Evolutionary conservation across 306 rosid genomes (phyloP), one percentile per base, ranked within the genome.

Genomic region (Lathyrus oleraceus): DNA sequence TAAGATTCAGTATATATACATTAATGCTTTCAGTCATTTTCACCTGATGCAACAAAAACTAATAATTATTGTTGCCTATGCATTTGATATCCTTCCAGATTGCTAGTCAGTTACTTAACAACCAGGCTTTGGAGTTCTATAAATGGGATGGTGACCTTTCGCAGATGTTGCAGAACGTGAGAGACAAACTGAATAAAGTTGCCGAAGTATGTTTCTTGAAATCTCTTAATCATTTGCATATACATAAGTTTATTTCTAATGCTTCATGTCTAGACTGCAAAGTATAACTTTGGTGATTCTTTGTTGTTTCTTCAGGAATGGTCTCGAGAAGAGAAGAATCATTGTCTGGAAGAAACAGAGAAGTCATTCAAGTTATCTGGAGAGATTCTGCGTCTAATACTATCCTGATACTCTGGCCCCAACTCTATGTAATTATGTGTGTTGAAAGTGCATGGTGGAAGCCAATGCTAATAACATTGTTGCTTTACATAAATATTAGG

Each of bases 311-410:
- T 14, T 45, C 74, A 95, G 99, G 86, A 79, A 51, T 95, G 99
- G 99, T 86, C 85, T 13, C 85, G 97, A 63, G 99, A 87, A 82
- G 99, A 95, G 82, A 95, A 95, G 89, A 36, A 95, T 78, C 97
- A 85, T 73, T 95, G 96, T 73, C 71, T 95, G 77, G 99, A 91
- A 82, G 99, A 95, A 85, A 95, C 99, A 0, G 91, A 91, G 74
- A 91, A 91, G 76, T 91, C 99, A 10, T 95, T 95, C 83, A 89
- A 87, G 82, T 43, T 80, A 49, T 95, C 99, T 0, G 99, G 99
- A 35, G 97, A 95, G 61, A 95, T 95, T 81, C 96, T 95, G 19
- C 97, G 96, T 67, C 62, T 89, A n/a, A 85, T 95, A 77, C 71
- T 95, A 60, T 89, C 96, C 3, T 88, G 77, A 87, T 65, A 45